phyloP scores from a whole-genome alignment of 768 basidiomycete species.

The Crassisporium funariophilum region DNA sequence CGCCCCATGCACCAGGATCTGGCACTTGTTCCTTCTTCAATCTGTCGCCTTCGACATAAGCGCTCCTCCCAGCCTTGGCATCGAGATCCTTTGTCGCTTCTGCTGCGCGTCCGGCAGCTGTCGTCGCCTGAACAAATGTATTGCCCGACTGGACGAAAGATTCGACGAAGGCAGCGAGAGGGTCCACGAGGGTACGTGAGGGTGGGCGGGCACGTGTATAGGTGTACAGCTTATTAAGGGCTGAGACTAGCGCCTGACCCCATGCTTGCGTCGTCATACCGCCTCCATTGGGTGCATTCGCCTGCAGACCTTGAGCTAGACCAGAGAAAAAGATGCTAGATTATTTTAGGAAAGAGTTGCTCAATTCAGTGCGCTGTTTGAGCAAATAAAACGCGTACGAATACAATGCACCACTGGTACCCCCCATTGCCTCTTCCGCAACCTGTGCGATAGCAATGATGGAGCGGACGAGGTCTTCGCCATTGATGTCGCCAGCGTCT shows the following conservation, averaged over 20 bases:
- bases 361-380: background rate
- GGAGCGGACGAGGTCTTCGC: conserved; percentile 63
- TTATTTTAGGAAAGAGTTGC: background rate
- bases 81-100: conserved; percentile 73
- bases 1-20: conserved; percentile 93
- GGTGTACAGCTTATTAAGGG: conserved; percentile 66
- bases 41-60: conserved; percentile 76
- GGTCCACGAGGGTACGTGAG: conserved; percentile 92
- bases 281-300: conserved; percentile 29
- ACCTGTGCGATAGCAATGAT: conserved; percentile 71
- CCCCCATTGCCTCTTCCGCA: conserved; percentile 86
- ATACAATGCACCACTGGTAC: conserved; percentile 88
- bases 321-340: conserved; percentile 88
- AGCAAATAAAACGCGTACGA: conserved; percentile 59
- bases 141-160: conserved; percentile 33
- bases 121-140: conserved; percentile 45
- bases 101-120: conserved; percentile 64
- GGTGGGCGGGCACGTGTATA: conserved; percentile 91
- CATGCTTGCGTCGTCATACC: conserved; percentile 57
- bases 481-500: conserved; percentile 54
- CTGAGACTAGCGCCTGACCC: conserved; percentile 57
- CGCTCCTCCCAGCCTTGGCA: conserved; percentile 87
- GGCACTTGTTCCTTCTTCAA: conserved; percentile 64
- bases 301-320: conserved; percentile 71
- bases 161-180: conserved; percentile 75